phyloP scores from a whole-genome alignment of 192 early-diverging fungal species.

The Dimargaris xerosporica region DNA sequence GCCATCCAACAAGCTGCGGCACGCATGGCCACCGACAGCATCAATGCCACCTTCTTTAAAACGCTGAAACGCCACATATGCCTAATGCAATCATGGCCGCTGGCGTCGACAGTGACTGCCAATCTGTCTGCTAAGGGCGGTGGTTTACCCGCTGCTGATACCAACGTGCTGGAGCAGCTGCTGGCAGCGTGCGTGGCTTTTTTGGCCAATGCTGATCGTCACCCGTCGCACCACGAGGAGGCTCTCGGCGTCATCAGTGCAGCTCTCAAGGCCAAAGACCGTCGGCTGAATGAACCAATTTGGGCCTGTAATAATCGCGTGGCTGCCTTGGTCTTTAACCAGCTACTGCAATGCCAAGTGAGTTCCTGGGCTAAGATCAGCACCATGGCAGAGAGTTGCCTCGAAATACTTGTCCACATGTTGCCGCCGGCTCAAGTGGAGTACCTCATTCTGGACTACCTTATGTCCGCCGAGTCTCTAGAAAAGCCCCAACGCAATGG shows the following conservation, averaged over 20 bases:
- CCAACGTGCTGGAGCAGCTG: neutral
- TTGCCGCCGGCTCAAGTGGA: neutral
- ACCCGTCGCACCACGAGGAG: neutral
- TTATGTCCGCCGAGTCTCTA: neutral
- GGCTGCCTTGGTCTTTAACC: neutral
- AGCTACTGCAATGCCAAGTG: neutral
- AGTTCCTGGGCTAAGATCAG: neutral
- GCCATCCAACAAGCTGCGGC: neutral
- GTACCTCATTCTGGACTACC: neutral
- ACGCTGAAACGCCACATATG: neutral
- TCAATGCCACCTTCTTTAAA: neutral
- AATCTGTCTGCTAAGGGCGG: too few relatives aligned
- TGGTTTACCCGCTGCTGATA: neutral
- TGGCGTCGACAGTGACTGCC: too few relatives aligned
- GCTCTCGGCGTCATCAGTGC: neutral
- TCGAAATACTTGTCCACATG: neutral
- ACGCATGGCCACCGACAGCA: neutral
- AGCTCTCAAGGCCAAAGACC: too few relatives aligned
- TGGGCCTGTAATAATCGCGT: neutral
- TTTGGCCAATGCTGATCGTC: neutral
- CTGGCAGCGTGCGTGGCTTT: neutral
- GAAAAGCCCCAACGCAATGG: neutral
- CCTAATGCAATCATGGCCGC: neutral
- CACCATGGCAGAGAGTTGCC: neutral
- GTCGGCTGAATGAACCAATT: neutral